phyloP scores from a whole-genome alignment of 768 basidiomycete species.

The Trichaptum fuscoviolaceum region DNA sequence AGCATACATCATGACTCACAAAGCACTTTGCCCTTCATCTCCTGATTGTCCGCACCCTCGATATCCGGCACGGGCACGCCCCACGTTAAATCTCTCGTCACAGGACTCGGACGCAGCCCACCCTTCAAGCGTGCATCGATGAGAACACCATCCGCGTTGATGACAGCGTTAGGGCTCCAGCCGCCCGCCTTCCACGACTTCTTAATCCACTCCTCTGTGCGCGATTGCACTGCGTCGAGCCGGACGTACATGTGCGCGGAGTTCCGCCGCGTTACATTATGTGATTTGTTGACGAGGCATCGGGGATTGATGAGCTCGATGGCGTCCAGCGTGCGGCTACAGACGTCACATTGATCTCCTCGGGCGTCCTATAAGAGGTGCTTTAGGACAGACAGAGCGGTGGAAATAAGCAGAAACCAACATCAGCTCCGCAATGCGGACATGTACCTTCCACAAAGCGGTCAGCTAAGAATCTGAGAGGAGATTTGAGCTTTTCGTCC shows the following conservation, averaged over 20 bases:
- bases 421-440: slow-evolving; percentile 86
- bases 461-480: slow-evolving; percentile 83
- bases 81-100: slow-evolving; percentile 94
- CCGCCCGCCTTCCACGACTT: slow-evolving; percentile 72
- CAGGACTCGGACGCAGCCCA: slow-evolving; percentile 82
- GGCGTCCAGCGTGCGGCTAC: slow-evolving; percentile 88
- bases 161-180: slow-evolving; percentile 91
- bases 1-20: slow-evolving; percentile 51
- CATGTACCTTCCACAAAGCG: slow-evolving; percentile 98
- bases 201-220: slow-evolving; percentile 85
- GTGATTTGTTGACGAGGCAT: slow-evolving; percentile 80
- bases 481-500: slow-evolving; percentile 9
- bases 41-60: slow-evolving; percentile 68
- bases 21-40: slow-evolving; percentile 92
- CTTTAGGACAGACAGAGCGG: background rate
- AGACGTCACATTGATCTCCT: slow-evolving; percentile 96
- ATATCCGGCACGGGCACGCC: slow-evolving; percentile 85
- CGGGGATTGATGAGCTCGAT: slow-evolving; percentile 93
- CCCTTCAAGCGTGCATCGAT: slow-evolving; percentile 83
- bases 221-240: slow-evolving; percentile 77
- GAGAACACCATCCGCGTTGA: slow-evolving; percentile 82
- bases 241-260: slow-evolving; percentile 92
- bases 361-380: slow-evolving; percentile 69
- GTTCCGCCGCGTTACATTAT: slow-evolving; percentile 66
- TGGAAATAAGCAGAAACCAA: slow-evolving; percentile 25